A percentile compares a stretch with the other conserved stretches of the same genome.
phyloP scores from a whole-genome alignment of 2,329 filamentous ascomycete genomes.

The Colletotrichum caudatum region DNA sequence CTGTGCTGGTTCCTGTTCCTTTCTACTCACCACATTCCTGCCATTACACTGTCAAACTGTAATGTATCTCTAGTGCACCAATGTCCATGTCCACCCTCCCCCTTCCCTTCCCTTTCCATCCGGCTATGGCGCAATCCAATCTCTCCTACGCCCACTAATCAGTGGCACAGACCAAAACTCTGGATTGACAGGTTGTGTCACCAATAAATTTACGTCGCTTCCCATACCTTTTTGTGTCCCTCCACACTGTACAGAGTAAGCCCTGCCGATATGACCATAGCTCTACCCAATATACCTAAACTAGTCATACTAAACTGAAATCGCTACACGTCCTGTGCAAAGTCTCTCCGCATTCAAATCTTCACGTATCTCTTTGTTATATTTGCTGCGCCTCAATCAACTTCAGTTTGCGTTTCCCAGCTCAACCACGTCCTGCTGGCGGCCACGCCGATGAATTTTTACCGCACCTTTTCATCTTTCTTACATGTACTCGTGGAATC shows the following conservation, averaged over 20 bases:
- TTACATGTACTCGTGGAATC: constrained; percentile 19
- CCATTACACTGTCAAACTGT: background rate
- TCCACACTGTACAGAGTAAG: background rate
- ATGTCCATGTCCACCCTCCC: background rate
- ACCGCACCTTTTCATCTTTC: background rate
- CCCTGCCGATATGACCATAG: background rate
- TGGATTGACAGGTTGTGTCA: background rate
- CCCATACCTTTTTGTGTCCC: background rate
- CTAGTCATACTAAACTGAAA: background rate
- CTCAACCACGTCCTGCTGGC: background rate
- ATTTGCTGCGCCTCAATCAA: background rate
- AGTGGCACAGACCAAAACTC: constrained; percentile 1
- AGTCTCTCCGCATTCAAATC: background rate
- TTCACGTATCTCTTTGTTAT: background rate
- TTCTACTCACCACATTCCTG: background rate
- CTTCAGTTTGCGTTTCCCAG: background rate
- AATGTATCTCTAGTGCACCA: background rate
- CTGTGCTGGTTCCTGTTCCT: background rate
- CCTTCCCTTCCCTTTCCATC: background rate
- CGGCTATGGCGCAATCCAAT: background rate
- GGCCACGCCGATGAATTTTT: background rate
- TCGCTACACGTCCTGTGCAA: background rate
- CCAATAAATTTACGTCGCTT: background rate
- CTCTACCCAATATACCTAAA: no score
- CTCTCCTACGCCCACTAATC: background rate